These are phyloP conservation scores for Graphilbum ipis-grandicollis DNA, from an alignment of 2,329 filamentous ascomycete genomes.

Conservation along the genomic window DNA sequence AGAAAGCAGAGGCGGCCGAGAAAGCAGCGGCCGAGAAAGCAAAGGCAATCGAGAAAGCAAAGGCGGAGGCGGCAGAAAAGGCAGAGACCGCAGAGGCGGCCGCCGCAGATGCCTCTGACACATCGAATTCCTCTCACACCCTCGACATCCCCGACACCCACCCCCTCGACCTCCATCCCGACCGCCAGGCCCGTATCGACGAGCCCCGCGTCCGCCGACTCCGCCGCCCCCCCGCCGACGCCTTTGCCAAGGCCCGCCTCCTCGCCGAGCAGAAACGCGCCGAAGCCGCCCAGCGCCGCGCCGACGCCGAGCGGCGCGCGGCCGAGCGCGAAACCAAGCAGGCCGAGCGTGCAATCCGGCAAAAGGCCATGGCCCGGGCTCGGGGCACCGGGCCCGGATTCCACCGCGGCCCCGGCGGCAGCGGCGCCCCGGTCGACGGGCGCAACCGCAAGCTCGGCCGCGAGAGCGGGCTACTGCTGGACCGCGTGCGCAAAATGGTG, in stretches of 20 bases:
- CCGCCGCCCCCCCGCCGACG: slow-evolving; percentile 32
- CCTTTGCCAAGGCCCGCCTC: slow-evolving; percentile 21
- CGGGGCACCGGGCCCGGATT: too few species aligned
- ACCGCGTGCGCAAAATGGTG: slow-evolving; percentile 61
- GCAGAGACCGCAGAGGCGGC: background rate
- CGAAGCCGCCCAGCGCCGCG: slow-evolving; percentile 30
- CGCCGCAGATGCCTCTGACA: too few species aligned
- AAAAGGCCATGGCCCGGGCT: slow-evolving; percentile 54
- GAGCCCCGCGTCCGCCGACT: slow-evolving; percentile 12
- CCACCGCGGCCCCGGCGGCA: slow-evolving; percentile 38
- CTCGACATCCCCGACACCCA: too few species aligned
- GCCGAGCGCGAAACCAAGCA: slow-evolving; percentile 49
- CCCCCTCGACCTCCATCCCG: slow-evolving; percentile 20
- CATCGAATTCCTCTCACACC: too few species aligned
- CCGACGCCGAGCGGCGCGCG: slow-evolving; percentile 46
- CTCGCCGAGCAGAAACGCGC: slow-evolving; percentile 36
- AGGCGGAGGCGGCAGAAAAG: background rate
- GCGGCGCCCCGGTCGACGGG: background rate
- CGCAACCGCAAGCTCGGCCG: slow-evolving; percentile 53
- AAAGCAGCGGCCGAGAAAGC: background rate
- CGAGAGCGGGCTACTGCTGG: slow-evolving; percentile 61
- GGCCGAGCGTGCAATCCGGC: slow-evolving; percentile 5
- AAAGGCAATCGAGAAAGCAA: background rate
- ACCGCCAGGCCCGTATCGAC: slow-evolving; percentile 19
- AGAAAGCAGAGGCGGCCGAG: background rate